Evolutionary conservation across 2,329 filamentous ascomycete genomes (phyloP), one percentile per base, ranked within the genome.

Genomic region (Fusarium longipes): DNA sequence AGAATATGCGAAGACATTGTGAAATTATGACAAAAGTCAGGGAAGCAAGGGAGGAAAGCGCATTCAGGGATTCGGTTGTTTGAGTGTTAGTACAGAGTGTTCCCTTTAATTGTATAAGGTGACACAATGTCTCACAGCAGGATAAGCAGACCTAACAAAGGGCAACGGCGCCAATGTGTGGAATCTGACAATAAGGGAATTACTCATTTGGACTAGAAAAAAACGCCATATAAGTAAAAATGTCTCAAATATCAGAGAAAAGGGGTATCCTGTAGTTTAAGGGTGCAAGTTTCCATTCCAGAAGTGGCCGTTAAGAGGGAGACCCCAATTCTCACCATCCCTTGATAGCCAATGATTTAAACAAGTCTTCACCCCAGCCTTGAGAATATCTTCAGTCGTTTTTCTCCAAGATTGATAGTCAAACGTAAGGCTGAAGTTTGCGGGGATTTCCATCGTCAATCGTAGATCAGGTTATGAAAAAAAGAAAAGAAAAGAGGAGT

Each of bases 111-210:
- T 55, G 54, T 15, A 5, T 6, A 24, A 56, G 9, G 24, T 55
- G 36, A 55, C 25, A 55, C 54, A n/a, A 29, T 56, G 54, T 56
- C 50, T 56, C 36, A 56, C 12, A 35, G 8, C 22, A 25, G 30
- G 9, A 5, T n/a, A 35, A n/a, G n/a, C 11, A 17, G 5, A 24
- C 6, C 18, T 35, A 48, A 48, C 30, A 48, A 48, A 25, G 44
- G 17, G 30, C 17, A 35, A 35, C 30, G 30, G 44, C 20, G 22
- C 44, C 20, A 35, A 24, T 33, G 12, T 11, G 18, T 48, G 30
- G 30, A 25, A 18, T 48, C n/a, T n/a, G 12, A 8, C 32, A 7
- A 30, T n/a, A 9, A 35, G 22, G 44, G 7, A 35, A 25, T 25
- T 22, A 24, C 32, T 18, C 25, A 25, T 35, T 7, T 1, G 17